Conservation (phyloP, 1,284 basidiomycete species). For the Fistulina hepatica region DNA sequence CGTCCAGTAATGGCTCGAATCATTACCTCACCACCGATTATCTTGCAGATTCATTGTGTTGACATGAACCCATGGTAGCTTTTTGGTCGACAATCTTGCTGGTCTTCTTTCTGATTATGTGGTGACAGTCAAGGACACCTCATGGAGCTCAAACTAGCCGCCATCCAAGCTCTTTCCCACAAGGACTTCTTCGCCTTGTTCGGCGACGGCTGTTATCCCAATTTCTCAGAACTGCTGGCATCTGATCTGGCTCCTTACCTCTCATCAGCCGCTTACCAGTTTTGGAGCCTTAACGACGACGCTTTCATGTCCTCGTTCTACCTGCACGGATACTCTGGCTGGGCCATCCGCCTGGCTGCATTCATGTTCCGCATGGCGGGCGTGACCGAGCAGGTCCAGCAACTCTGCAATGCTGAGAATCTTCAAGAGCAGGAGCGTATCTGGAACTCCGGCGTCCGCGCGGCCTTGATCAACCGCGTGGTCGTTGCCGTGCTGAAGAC, state of each 20-base stretch:
- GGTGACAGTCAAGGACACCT: slow-evolving; percentile 57
- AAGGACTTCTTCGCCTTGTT: slow-evolving; percentile 68
- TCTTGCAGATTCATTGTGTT: slow-evolving; percentile 55
- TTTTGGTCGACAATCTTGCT: background rate
- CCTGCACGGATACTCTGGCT: slow-evolving; percentile 62
- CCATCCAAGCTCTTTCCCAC: slow-evolving; percentile 51
- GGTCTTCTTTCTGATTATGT: background rate
- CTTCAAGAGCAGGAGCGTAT: slow-evolving; percentile 55
- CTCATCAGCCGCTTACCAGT: slow-evolving; percentile 66
- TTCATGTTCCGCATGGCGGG: slow-evolving; percentile 54
- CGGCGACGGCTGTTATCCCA: slow-evolving; percentile 52
- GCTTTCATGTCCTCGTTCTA: slow-evolving; percentile 66
- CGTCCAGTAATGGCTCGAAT: background rate
- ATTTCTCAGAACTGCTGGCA: slow-evolving; percentile 60
- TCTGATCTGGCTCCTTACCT: slow-evolving; percentile 60
- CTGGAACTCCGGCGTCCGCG: slow-evolving; percentile 52
- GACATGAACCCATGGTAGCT: slow-evolving; percentile 54
- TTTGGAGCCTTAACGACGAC: slow-evolving; percentile 61
- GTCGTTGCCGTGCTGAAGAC: slow-evolving; percentile 55
- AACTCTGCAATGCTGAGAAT: slow-evolving; percentile 45
- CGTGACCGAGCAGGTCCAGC: slow-evolving; percentile 43
- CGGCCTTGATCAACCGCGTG: slow-evolving; percentile 55
- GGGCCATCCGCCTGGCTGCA: slow-evolving; percentile 58
- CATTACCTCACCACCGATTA: background rate
- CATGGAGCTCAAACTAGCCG: slow-evolving; percentile 71